phyloP scores from a whole-genome alignment of 768 basidiomycete species.

The Neoboletus magnificus region DNA sequence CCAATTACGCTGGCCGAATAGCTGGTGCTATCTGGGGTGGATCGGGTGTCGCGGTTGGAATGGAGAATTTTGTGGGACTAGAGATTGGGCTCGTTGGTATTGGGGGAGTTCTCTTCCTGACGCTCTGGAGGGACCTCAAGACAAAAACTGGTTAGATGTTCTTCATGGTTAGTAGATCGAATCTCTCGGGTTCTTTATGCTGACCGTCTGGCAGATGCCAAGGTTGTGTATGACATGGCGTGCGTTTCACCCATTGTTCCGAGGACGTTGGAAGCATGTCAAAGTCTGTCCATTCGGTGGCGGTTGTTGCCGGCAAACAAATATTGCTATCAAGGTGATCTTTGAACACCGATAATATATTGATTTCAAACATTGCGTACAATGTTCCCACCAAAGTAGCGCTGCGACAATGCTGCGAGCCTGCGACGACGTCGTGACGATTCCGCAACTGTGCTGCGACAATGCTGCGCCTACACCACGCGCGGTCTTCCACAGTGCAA shows the following conservation, averaged over 20 bases:
- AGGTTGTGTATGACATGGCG: neutral
- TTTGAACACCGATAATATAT: neutral
- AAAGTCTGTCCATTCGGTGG: neutral
- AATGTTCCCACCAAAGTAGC: no score
- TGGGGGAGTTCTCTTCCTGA: constrained; percentile 50
- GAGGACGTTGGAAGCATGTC: neutral
- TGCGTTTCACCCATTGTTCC: neutral
- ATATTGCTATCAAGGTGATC: neutral
- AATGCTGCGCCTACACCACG: no score
- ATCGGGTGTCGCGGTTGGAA: no score
- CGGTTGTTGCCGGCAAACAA: neutral
- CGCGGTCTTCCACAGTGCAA: no score
- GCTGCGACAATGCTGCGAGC: no score
- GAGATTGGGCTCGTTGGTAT: no score
- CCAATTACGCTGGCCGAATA: no score
- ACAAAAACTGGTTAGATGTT: neutral
- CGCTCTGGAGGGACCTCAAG: constrained; percentile 45
- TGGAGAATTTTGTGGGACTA: constrained; percentile 64
- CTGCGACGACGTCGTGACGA: no score
- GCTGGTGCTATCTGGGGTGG: no score
- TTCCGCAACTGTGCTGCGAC: no score
- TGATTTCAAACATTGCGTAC: no score
- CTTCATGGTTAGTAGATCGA: neutral
- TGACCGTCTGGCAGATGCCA: no score
- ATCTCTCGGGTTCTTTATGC: neutral